A percentile compares a stretch with the other conserved stretches of the same genome.
These are phyloP conservation scores for Lipomyces sp. DNA, from an alignment of 805 yeast species.

Conservation along the genomic window DNA sequence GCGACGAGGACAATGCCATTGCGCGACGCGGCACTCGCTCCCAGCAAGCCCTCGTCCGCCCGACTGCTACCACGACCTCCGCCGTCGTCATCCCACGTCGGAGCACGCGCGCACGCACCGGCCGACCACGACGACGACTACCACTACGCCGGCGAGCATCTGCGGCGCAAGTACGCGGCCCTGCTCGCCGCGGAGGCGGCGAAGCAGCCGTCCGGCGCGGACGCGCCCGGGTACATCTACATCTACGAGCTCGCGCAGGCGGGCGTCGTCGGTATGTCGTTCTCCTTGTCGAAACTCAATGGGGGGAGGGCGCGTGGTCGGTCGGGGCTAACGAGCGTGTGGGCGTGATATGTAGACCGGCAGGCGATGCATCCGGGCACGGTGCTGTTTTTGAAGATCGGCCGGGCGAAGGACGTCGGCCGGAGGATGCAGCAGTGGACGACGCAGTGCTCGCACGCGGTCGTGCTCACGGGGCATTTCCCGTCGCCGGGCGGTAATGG, in stretches of 20 bases:
- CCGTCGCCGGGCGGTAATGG: conserved; percentile 3
- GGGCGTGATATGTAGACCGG: neutral
- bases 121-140: too few species aligned
- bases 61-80: too few species aligned
- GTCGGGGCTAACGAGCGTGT: conserved; percentile 1
- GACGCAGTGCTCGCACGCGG: conserved; percentile 22
- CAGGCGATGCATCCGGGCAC: neutral
- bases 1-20: too few species aligned
- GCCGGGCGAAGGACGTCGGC: conserved; percentile 21
- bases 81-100: too few species aligned
- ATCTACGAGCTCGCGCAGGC: conserved; percentile 15
- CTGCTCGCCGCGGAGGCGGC: conserved; percentile 13
- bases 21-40: too few species aligned
- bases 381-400: conserved; percentile 19
- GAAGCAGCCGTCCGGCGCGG: conserved; percentile 21
- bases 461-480: conserved; percentile 18
- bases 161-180: neutral
- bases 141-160: too few species aligned
- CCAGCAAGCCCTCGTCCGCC: too few species aligned
- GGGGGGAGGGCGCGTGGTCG: neutral
- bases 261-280: neutral
- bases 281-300: neutral
- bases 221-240: conserved; percentile 27
- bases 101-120: too few species aligned
- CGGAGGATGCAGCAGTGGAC: conserved; percentile 27